Base-by-base conservation (phyloP, 371 early-diverging fungal species). In the Globomyces sp. region DNA sequence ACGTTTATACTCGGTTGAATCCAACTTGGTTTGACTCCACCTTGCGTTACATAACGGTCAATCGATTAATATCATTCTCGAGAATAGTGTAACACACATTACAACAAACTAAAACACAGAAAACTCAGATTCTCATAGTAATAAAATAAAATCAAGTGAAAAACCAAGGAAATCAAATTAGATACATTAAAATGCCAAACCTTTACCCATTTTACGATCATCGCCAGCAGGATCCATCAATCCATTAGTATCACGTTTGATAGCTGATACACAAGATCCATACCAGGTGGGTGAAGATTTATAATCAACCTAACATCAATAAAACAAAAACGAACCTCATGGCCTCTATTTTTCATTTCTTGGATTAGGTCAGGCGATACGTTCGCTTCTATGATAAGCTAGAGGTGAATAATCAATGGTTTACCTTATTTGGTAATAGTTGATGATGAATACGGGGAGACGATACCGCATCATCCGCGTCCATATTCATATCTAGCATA, bases 401-500 rank as follows among this genome's bases (percentile, higher is more conserved):
- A 11, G 52, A 34, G 67, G 64, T 51, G 13, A 11, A 51, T 5
- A 34, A 51, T 13, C 34, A 11, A 51, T 24, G 11, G 11, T 51
- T 13, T 4, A 90, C 85, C 47, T 78, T 66, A 70, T 95, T 79
- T 0, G 98, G 98, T 64, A 91, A 65, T 50, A 98, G 78, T 74
- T 98, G 99, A 78, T 98, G 93, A 73, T 99, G 99, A 10, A 94
- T 72, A 11, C 99, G 84, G 2, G 96, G 91, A 24, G 71, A 63
- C 36, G 82, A 86, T 1, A 99, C 84, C 0, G 99, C 93, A 1
- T 87, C 78, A 61, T 84, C 79, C 2, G 95, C 68, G 34, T 82
- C 79, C 73, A 85, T 75, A 6, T 79, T 84, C 58, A 85, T 89
- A 53, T 92, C 89, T 44, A 94, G 68, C 9, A 89, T 72, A 64